Conservation (phyloP, 2,329 filamentous ascomycete species). For the Chaetomium sp. region DNA sequence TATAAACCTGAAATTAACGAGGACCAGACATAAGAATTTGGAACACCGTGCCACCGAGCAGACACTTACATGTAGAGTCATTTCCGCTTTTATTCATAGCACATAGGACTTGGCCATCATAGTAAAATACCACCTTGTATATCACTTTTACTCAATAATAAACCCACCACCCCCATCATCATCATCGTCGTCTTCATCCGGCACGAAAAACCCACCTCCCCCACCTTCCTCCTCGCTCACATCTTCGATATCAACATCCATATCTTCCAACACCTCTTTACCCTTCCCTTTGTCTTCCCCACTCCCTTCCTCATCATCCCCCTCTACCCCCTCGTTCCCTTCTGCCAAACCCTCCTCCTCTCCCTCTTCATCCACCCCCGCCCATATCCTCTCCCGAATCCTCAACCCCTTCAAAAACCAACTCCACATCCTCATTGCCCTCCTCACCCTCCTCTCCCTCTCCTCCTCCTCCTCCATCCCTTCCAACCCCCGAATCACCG, state of each 20-base stretch:
- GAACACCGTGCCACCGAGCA: neutral
- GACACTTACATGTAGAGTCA: neutral
- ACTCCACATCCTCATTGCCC: conserved; percentile 63
- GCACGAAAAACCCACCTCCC: conserved; percentile 27
- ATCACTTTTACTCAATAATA: conserved; percentile 16
- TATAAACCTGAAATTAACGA: too few species aligned
- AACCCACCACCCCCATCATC: conserved; percentile 18
- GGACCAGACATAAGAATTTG: too few species aligned
- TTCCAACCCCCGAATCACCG: conserved; percentile 60
- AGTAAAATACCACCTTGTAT: neutral
- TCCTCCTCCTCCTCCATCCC: conserved; percentile 60
- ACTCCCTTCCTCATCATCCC: too few species aligned
- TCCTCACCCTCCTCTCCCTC: conserved; percentile 53
- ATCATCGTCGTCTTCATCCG: conserved; percentile 18
- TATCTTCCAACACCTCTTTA: conserved; percentile 10
- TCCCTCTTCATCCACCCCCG: conserved; percentile 44
- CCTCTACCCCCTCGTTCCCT: neutral
- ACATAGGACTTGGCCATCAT: neutral
- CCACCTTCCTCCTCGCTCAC: conserved; percentile 28
- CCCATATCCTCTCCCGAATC: conserved; percentile 67
- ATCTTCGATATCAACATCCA: conserved; percentile 16
- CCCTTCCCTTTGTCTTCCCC: conserved; percentile 26
- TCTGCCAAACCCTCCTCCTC: conserved; percentile 29
- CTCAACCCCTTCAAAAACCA: conserved; percentile 71
- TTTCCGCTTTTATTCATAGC: neutral